Conservation (phyloP, 2,329 filamentous ascomycete genomes). For the Aureobasidium subglaciale region DNA sequence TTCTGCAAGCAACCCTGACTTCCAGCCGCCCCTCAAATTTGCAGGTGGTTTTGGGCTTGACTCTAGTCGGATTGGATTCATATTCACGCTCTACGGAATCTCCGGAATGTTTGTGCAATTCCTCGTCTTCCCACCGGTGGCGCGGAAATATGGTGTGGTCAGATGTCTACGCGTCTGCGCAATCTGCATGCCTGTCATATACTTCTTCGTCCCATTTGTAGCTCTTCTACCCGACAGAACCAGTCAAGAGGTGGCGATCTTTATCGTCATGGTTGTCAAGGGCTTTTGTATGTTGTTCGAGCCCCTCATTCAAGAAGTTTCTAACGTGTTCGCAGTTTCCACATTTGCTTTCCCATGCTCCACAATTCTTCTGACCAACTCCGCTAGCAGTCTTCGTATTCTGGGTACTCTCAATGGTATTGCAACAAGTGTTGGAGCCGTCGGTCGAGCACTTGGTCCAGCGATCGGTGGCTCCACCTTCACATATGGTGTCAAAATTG, state of each 20-base stretch:
- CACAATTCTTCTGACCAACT: constrained; percentile 87
- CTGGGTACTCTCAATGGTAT: constrained; percentile 88
- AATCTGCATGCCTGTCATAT: constrained; percentile 64
- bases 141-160: constrained; percentile 65
- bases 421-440: constrained; percentile 71
- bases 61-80: constrained; percentile 69
- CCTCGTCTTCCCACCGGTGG: constrained; percentile 70
- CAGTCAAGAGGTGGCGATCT: constrained; percentile 53
- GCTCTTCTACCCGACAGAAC: constrained; percentile 50
- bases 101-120: constrained; percentile 79
- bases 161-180: constrained; percentile 63
- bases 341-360: constrained; percentile 86
- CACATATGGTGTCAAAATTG: constrained; percentile 64
- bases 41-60: constrained; percentile 68
- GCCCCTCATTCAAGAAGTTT: too few species aligned
- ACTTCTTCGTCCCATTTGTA: constrained; percentile 75
- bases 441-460: constrained; percentile 75
- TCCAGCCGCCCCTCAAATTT: constrained; percentile 71
- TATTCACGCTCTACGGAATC: constrained; percentile 79
- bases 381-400: constrained; percentile 64
- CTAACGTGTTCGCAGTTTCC: constrained; percentile 33
- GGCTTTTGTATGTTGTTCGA: constrained; percentile 44
- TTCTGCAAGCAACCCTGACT: constrained; percentile 44
- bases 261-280: constrained; percentile 65
- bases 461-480: constrained; percentile 67